These are phyloP conservation scores for Puccinia novopanici DNA, from an alignment of 1,284 basidiomycete genomes.

Conservation along the genomic window DNA sequence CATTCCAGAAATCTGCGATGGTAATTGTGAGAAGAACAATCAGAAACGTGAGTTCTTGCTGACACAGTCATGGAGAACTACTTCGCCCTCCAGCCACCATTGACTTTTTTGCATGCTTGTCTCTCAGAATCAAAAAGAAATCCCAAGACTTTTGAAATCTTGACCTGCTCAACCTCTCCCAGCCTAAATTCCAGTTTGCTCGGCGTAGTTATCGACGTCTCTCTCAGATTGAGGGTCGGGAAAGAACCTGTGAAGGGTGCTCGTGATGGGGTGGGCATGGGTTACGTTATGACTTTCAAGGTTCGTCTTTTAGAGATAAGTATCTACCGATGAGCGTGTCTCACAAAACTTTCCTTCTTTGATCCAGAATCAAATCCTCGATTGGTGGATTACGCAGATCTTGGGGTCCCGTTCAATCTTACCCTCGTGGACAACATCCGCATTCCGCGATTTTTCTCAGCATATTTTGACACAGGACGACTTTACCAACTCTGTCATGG, in stretches of 20 bases:
- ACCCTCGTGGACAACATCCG: slow-evolving; percentile 53
- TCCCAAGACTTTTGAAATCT: slow-evolving; percentile 42
- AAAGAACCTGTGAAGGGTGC: slow-evolving; percentile 53
- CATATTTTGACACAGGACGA: slow-evolving; percentile 65
- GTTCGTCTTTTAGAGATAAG: background rate
- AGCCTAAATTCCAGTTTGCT: slow-evolving; percentile 51
- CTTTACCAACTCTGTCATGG: slow-evolving; percentile 65
- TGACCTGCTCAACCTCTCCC: slow-evolving; percentile 31
- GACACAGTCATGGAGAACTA: background rate
- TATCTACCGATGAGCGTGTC: background rate
- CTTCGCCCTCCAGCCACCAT: background rate
- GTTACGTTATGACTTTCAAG: slow-evolving; percentile 52
- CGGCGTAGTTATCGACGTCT: slow-evolving; percentile 56
- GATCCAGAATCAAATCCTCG: slow-evolving; percentile 31
- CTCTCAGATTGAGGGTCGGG: slow-evolving; percentile 54
- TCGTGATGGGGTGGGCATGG: slow-evolving; percentile 51
- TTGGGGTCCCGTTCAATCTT: slow-evolving; percentile 53
- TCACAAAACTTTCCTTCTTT: slow-evolving; percentile 39
- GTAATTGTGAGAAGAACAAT: slow-evolving; percentile 48
- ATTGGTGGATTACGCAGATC: slow-evolving; percentile 53
- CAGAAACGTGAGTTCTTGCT: slow-evolving; percentile 42
- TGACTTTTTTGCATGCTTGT: background rate
- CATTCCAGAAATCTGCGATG: slow-evolving; percentile 32
- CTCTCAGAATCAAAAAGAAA: slow-evolving; percentile 42
- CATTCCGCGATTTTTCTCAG: slow-evolving; percentile 65